Percentiles rank a stretch among this genome's conserved stretches.
These are phyloP conservation scores for Monosporozyma siamensis DNA, from an alignment of 805 yeast species.

Conservation along the genomic window DNA sequence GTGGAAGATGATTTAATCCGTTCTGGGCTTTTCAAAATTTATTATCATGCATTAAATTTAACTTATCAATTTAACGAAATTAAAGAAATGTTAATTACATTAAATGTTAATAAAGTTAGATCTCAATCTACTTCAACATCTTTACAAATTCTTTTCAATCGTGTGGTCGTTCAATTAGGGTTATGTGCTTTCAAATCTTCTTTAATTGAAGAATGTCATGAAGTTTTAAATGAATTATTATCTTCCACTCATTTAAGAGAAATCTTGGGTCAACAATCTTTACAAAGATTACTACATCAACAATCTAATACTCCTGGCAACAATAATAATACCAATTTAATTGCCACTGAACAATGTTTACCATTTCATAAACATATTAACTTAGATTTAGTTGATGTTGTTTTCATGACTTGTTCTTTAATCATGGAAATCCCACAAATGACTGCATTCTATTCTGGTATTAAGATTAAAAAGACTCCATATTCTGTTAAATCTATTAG, in stretches of 20 bases:
- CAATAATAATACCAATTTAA: conserved; percentile 12
- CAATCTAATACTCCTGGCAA: not conserved
- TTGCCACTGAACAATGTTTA: conserved; percentile 47
- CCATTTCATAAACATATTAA: conserved; percentile 99
- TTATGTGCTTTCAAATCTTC: conserved; percentile 91
- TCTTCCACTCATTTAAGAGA: conserved; percentile 82
- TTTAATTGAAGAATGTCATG: conserved; percentile 75
- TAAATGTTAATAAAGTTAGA: conserved; percentile 52
- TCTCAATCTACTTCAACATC: conserved; percentile 55
- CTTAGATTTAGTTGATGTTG: conserved; percentile 88
- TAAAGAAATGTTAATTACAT: conserved; percentile 78
- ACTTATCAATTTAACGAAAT: conserved; percentile 59
- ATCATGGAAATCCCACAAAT: conserved; percentile 86
- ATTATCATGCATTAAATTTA: conserved; percentile 85
- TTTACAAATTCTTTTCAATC: conserved; percentile 85
- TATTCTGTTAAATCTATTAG: conserved; percentile 73
- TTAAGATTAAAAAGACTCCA: conserved; percentile 51
- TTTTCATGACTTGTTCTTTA: conserved; percentile 80
- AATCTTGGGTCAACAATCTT: conserved; percentile 80
- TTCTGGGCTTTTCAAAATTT: conserved; percentile 77
- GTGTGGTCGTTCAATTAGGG: conserved; percentile 93
- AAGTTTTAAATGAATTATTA: conserved; percentile 78
- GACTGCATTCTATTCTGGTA: conserved; percentile 56
- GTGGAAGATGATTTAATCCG: conserved; percentile 57
- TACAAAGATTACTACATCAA: conserved; percentile 45